phyloP scores from a whole-genome alignment of 179 eudicot species.

The Monotropa hypopitys region DNA sequence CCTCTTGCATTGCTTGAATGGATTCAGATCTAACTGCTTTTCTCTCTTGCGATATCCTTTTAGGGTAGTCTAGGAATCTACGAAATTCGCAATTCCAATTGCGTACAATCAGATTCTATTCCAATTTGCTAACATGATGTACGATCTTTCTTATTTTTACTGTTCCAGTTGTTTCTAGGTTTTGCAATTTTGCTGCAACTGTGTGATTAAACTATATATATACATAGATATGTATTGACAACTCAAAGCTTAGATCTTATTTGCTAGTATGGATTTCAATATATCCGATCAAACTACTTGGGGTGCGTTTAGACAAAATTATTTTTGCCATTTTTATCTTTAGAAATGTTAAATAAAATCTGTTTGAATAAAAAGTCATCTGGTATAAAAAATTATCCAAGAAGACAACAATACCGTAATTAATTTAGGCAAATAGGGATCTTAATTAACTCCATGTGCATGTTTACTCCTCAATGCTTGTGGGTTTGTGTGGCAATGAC shows the following conservation, averaged over 20 bases:
- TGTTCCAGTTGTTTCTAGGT: not conserved
- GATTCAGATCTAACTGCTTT: not conserved
- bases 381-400: too few species aligned
- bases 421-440: too few species aligned
- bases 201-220: not conserved
- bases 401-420: too few species aligned
- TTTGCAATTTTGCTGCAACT: not conserved
- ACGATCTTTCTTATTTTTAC: not conserved
- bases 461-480: not conserved
- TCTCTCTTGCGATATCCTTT: not conserved
- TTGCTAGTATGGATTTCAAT: not conserved
- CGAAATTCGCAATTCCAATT: not conserved
- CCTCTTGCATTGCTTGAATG: not conserved
- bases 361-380: too few species aligned
- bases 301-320: too few species aligned
- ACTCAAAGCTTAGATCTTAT: not conserved
- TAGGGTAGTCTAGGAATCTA: not conserved
- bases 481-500: not conserved
- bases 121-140: not conserved
- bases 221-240: not conserved
- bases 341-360: too few species aligned
- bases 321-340: too few species aligned
- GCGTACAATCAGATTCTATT: not conserved
- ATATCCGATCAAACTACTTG: not conserved
- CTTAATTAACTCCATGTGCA: not conserved